Conservation (phyloP, 805 yeast genomes). For the Ogataea saltuana region DNA sequence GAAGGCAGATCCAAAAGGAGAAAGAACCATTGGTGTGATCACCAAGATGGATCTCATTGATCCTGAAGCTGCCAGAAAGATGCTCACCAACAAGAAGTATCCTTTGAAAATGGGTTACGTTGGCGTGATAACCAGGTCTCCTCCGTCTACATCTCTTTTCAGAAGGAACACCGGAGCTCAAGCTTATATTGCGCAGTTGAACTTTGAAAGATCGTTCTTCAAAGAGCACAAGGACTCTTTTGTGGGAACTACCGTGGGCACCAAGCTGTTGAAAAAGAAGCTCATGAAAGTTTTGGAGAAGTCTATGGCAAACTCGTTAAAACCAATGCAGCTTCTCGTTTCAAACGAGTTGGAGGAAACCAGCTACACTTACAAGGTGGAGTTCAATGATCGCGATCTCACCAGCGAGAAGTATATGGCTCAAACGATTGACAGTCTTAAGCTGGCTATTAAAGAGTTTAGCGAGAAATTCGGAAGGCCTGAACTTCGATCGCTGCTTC, state of each 20-base stretch:
- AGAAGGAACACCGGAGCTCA: slow-evolving; percentile 57
- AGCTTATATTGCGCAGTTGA: slow-evolving; percentile 67
- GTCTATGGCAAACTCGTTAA: slow-evolving; percentile 85
- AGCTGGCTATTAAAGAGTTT: slow-evolving; percentile 83
- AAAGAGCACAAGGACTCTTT: slow-evolving; percentile 61
- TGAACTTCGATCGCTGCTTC: slow-evolving; percentile 75
- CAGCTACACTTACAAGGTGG: slow-evolving; percentile 89
- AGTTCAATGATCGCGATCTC: slow-evolving; percentile 89
- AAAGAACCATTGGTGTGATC: slow-evolving; percentile 93
- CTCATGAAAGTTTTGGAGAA: slow-evolving; percentile 84
- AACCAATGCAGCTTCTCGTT: slow-evolving; percentile 83
- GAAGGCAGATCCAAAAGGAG: slow-evolving; percentile 88
- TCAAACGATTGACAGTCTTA: slow-evolving; percentile 83
- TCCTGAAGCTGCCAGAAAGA: slow-evolving; percentile 65
- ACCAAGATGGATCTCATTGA: slow-evolving; percentile 91
- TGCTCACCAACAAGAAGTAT: slow-evolving; percentile 75
- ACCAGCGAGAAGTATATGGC: slow-evolving; percentile 95
- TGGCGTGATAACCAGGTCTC: slow-evolving; percentile 91
- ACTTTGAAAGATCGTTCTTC: slow-evolving; percentile 65
- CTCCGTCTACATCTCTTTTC: slow-evolving; percentile 45
- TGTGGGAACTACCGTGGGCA: slow-evolving; percentile 69
- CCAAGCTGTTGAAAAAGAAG: slow-evolving; percentile 71
- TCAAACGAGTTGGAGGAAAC: slow-evolving; percentile 93
- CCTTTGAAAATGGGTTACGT: slow-evolving; percentile 97
- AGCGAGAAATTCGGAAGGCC: slow-evolving; percentile 79